Evolutionary conservation across 1,284 basidiomycete genomes (phyloP).

Genomic region (Puccinia coronata): DNA sequence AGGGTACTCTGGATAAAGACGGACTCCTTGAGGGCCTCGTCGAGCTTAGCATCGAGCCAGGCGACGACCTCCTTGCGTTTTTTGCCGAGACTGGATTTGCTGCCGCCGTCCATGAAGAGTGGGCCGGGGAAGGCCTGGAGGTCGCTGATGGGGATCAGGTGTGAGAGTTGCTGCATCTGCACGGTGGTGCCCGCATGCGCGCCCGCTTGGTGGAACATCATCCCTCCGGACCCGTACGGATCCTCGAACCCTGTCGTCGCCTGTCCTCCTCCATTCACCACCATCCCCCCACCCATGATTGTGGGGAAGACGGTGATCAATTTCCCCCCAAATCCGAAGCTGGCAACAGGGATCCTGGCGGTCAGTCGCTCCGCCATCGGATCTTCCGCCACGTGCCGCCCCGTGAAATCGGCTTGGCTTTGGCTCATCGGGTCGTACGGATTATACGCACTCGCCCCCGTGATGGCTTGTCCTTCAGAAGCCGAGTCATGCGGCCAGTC

Average conservation of each 20-base stretch:
- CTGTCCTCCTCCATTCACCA: neutral
- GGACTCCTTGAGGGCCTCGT: constrained; percentile 36
- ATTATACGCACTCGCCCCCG: neutral
- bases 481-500: neutral
- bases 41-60: constrained; percentile 39
- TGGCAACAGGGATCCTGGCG: constrained; percentile 59
- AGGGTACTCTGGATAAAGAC: constrained; percentile 36
- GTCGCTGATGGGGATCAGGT: constrained; percentile 36
- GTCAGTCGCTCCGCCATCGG: constrained; percentile 41
- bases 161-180: constrained; percentile 27
- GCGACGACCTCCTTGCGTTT: constrained; percentile 41
- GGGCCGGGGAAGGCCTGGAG: constrained; percentile 46
- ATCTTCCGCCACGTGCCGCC: constrained; percentile 24
- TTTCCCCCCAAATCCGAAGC: constrained; percentile 92
- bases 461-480: constrained; percentile 5
- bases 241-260: constrained; percentile 30
- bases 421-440: constrained; percentile 19
- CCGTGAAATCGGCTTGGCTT: neutral
- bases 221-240: constrained; percentile 31
- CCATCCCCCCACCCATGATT: neutral
- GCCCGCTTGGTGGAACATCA: neutral
- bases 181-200: constrained; percentile 10
- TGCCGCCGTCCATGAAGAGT: constrained; percentile 49
- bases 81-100: constrained; percentile 42
- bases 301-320: constrained; percentile 64